Percentiles rank a stretch among this genome's conserved stretches.
phyloP scores from a whole-genome alignment of 352 stramenopile genomes.

The Aphanomyces cochlioides region DNA sequence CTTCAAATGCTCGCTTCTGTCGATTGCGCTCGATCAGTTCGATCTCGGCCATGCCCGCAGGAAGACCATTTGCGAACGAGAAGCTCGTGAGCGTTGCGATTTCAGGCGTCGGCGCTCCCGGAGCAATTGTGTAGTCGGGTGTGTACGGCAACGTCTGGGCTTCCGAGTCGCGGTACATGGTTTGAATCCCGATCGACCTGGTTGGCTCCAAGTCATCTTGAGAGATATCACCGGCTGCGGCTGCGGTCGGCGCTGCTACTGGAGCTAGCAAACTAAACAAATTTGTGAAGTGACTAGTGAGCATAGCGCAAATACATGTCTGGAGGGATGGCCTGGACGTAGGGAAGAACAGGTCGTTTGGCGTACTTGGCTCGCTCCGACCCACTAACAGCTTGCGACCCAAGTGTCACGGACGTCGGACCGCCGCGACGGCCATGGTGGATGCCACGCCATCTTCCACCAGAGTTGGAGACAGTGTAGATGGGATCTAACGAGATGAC shows the following conservation, averaged over 20 bases:
- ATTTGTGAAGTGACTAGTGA: neutral
- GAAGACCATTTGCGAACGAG: slow-evolving; percentile 62
- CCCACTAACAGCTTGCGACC: slow-evolving; percentile 56
- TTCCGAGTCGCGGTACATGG: slow-evolving; percentile 90
- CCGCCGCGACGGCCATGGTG: slow-evolving; percentile 32
- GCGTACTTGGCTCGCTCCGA: slow-evolving; percentile 86
- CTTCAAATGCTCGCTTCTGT: slow-evolving; percentile 81
- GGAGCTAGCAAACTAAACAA: slow-evolving; percentile 52
- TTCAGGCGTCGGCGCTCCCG: slow-evolving; percentile 63
- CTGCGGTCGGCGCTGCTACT: slow-evolving; percentile 28
- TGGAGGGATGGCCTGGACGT: slow-evolving; percentile 79
- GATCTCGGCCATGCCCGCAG: slow-evolving; percentile 77
- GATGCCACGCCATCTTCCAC: slow-evolving; percentile 53
- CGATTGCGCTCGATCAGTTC: slow-evolving; percentile 88
- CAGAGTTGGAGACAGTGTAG: slow-evolving; percentile 68
- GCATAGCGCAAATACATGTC: slow-evolving; percentile 53
- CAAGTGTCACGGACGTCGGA: slow-evolving; percentile 39
- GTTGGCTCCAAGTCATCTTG: slow-evolving; percentile 45
- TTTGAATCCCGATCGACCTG: slow-evolving; percentile 85
- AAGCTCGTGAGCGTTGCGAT: slow-evolving; percentile 79
- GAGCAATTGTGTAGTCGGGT: slow-evolving; percentile 85
- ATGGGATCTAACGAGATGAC: slow-evolving; percentile 47
- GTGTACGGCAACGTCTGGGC: slow-evolving; percentile 92
- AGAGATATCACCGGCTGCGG: slow-evolving; percentile 35
- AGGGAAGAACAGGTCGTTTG: slow-evolving; percentile 83